Percentiles rank a stretch among this genome's conserved stretches.
Evolutionary conservation across 768 basidiomycete species (phyloP).

Genomic region (Rhodotorula kratochvilovae): DNA sequence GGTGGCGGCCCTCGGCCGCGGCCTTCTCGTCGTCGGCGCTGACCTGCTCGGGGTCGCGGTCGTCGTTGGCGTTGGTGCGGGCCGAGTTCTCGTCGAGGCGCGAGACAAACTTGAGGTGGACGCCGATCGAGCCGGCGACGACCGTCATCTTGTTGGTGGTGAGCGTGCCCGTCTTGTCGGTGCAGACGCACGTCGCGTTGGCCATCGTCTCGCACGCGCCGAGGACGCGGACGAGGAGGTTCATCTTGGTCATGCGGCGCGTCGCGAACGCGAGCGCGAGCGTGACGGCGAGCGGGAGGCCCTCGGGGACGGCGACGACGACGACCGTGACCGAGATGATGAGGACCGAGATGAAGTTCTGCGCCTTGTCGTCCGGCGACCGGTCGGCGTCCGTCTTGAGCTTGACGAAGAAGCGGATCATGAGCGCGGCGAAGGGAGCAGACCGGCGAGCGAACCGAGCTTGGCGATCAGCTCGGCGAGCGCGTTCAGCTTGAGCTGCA

Average conservation of each 20-base stretch:
- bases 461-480: slow-evolving; percentile 97
- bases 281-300: slow-evolving; percentile 89
- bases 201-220: slow-evolving; percentile 99
- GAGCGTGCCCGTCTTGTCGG: slow-evolving; percentile 93
- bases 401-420: slow-evolving; percentile 94
- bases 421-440: slow-evolving; percentile 68
- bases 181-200: slow-evolving; percentile 90
- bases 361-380: slow-evolving; percentile 75
- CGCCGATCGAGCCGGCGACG: slow-evolving; percentile 89
- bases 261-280: slow-evolving; percentile 95
- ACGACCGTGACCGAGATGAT: slow-evolving; percentile 82
- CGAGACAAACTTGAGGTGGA: slow-evolving; percentile 89
- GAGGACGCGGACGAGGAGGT: slow-evolving; percentile 88
- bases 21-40: slow-evolving; percentile 36
- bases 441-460: slow-evolving; percentile 73
- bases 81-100: slow-evolving; percentile 65
- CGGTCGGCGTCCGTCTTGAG: slow-evolving; percentile 63
- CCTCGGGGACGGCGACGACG: slow-evolving; percentile 84
- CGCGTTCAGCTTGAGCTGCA: slow-evolving; percentile 85
- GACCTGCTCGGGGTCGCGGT: slow-evolving; percentile 40
- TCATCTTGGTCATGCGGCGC: slow-evolving; percentile 94
- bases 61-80: slow-evolving; percentile 67
- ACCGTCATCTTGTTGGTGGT: slow-evolving; percentile 94
- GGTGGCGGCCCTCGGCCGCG: slow-evolving; percentile 19
- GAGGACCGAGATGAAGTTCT: slow-evolving; percentile 83